Evolutionary conservation across 2,329 filamentous ascomycete genomes (phyloP), one percentile per base, ranked within the genome.

Genomic region (Sarocladium oryzae): DNA sequence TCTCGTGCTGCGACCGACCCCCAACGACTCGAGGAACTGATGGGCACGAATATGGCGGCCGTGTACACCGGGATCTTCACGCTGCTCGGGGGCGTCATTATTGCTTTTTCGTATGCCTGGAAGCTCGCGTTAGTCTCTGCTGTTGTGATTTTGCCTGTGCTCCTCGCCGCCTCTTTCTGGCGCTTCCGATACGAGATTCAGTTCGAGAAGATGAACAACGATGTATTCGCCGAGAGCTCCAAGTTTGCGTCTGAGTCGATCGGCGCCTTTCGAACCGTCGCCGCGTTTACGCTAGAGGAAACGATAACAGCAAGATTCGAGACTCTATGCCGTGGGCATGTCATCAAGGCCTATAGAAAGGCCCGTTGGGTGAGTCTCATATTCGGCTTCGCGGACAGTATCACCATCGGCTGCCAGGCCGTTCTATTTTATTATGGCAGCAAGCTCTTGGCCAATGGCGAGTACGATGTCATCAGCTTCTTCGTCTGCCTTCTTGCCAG

Each of bases 221-320:
- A 74, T 11, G 82, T 88, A 0, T 89, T 88, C 57, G 75, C 78
- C 15, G 80, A 85, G 56, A 88, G 84, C 59, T 87, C 86, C 18
- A 81, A 86, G 58, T 89, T 89, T 57, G 86, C 85, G 0, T 79
- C 85, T 1, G 87, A 91, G 63, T 79, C 85, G 3, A 86, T 90
- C 36, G 77, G 82, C 1, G 86, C 86, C 0, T 88, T 88, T 63
- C 76, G 86, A 10, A 90, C 87, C 0, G 86, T 90, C 5, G 71
- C 83, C 0, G 77, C 84, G 1, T 71, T 90, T 16, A 86, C 83
- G 1, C 78, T 90, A 60, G 86, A 90, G 61, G 74, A 82, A 52
- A 70, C 74, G 13, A 87, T 89, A 53, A 73, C 77, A 36, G 60
- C 73, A 2, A 76, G 84, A 30, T 91, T 89, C 58, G 68, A 78